phyloP scores from a whole-genome alignment of 257 asterid species.

The Nicotiana undulata region DNA sequence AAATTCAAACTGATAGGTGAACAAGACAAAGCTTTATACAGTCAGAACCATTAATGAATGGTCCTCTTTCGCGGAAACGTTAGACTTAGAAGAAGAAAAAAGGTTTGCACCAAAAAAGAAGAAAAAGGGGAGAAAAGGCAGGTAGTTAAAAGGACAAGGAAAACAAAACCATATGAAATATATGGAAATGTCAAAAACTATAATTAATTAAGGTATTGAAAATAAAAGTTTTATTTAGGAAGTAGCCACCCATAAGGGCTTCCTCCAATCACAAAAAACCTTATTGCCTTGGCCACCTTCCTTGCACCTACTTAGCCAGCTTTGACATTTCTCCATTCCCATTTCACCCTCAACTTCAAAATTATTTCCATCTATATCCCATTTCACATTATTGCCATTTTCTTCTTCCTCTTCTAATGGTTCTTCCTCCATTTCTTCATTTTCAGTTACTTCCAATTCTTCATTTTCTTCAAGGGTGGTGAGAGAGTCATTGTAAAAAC shows the following conservation, averaged over 20 bases:
- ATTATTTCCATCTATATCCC: slow-evolving; percentile 24
- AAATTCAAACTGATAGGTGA: background rate
- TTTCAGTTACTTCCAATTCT: slow-evolving; percentile 6
- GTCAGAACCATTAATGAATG: background rate
- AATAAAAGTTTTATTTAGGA: slow-evolving; percentile 12
- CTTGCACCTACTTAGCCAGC: slow-evolving; percentile 43
- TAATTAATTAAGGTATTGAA: slow-evolving; percentile 6
- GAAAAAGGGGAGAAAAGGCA: background rate
- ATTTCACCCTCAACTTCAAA: slow-evolving; percentile 32
- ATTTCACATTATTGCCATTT: background rate
- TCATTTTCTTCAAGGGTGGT: background rate
- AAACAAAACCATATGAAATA: background rate
- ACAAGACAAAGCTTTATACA: background rate
- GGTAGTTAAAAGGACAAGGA: background rate
- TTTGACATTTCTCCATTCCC: slow-evolving; percentile 41
- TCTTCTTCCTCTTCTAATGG: slow-evolving; percentile 27
- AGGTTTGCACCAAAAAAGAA: background rate
- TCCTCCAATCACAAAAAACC: slow-evolving; percentile 48
- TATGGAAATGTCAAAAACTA: background rate
- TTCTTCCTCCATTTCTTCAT: background rate
- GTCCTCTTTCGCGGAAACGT: background rate
- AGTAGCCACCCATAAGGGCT: slow-evolving; percentile 42
- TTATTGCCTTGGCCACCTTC: slow-evolving; percentile 40
- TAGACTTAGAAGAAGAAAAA: background rate
- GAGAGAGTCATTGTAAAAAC: slow-evolving; percentile 12